Evolutionary conservation across 148 eudicot species (phyloP).

Genomic region (Bassia scoparia): DNA sequence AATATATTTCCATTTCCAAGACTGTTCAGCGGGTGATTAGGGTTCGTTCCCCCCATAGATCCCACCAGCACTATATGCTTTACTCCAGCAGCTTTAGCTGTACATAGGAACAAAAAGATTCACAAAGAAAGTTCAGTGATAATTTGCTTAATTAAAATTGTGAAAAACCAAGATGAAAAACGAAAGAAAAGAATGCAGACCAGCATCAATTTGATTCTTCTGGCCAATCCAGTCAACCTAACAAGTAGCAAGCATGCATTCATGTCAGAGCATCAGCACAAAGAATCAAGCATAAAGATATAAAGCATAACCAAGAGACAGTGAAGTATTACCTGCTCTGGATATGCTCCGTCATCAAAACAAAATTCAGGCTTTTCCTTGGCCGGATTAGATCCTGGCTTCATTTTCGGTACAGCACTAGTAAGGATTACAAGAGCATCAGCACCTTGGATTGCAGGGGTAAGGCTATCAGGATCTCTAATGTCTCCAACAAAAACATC

Average conservation of each 20-base stretch:
- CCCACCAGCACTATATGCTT: constrained; percentile 96
- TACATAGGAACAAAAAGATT: constrained; percentile 17
- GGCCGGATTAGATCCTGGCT: constrained; percentile 86
- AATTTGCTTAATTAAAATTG: background rate
- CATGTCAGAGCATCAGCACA: background rate
- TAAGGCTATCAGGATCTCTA: constrained; percentile 51
- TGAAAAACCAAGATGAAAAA: background rate
- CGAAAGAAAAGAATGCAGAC: constrained; percentile 35
- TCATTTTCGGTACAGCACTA: constrained; percentile 89
- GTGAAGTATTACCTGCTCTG: constrained; percentile 67
- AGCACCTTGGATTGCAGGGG: constrained; percentile 68
- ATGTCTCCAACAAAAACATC: constrained; percentile 92
- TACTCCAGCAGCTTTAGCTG: constrained; percentile 98
- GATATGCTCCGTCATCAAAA: constrained; percentile 74
- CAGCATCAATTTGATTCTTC: constrained; percentile 96
- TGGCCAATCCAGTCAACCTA: constrained; percentile 99
- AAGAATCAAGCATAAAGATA: background rate
- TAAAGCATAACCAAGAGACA: background rate
- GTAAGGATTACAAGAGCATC: constrained; percentile 89
- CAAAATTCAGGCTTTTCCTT: constrained; percentile 76
- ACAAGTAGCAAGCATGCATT: constrained; percentile 19
- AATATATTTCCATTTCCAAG: constrained; percentile 89
- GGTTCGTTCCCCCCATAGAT: constrained; percentile 95
- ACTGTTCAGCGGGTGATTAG: constrained; percentile 73
- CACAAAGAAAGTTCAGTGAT: background rate